A percentile compares a stretch with the other conserved stretches of the same genome.
These are phyloP conservation scores for Asparagopsis taxiformis DNA, from an alignment of 31 red algal species.

Conservation along the genomic window DNA sequence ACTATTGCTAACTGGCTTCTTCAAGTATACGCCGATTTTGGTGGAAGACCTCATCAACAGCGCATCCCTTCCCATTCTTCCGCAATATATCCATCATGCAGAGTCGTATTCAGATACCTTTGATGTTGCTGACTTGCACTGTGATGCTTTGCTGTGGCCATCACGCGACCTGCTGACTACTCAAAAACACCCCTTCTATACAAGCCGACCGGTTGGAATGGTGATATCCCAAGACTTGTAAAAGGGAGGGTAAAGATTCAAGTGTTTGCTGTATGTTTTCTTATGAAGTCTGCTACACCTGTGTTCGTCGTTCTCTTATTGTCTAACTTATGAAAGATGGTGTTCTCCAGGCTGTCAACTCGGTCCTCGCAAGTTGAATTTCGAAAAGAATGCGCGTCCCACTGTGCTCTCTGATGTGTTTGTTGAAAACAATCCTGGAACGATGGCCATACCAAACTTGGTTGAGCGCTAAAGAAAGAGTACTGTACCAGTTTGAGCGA, in stretches of 20 bases:
- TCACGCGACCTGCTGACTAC: slow-evolving; percentile 1
- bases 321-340: too few relatives aligned
- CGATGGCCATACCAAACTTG: slow-evolving; percentile 26
- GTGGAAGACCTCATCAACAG: slow-evolving; percentile 14
- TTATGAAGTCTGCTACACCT: slow-evolving; percentile 8
- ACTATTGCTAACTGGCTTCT: background rate
- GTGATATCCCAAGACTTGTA: slow-evolving; percentile 15
- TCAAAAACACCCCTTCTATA: slow-evolving; percentile 13
- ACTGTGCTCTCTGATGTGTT: background rate
- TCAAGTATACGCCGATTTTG: background rate
- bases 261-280: slow-evolving; percentile 33
- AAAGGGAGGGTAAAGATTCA: slow-evolving; percentile 17
- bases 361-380: slow-evolving; percentile 17
- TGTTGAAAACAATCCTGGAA: slow-evolving; percentile 9
- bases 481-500: background rate
- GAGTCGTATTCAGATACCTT: background rate
- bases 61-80: background rate
- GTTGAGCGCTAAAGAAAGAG: slow-evolving; percentile 19
- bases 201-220: background rate
- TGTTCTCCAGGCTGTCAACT: slow-evolving; percentile 16
- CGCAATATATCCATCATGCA: background rate
- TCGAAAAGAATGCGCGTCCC: slow-evolving; percentile 9
- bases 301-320: slow-evolving; percentile 7
- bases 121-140: slow-evolving; percentile 32
- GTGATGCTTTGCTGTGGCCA: slow-evolving; percentile 22